Percentiles rank a stretch among this genome's conserved stretches.
Evolutionary conservation across 2,329 filamentous ascomycete genomes (phyloP).

Genomic region (Ophiostoma tasmaniense): DNA sequence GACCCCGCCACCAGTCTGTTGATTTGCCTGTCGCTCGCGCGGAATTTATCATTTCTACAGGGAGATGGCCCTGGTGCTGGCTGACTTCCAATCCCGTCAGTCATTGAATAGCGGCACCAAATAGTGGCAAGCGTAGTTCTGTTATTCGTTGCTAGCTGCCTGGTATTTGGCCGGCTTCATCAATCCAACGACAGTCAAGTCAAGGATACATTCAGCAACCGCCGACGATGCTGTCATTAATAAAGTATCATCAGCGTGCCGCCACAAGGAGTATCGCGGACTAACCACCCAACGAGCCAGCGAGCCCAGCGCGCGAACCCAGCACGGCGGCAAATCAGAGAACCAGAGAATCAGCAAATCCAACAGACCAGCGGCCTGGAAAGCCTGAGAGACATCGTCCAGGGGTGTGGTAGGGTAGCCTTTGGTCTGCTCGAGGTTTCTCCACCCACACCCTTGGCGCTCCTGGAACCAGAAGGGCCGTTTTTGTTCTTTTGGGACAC

Average conservation of each 20-base stretch:
- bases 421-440: neutral
- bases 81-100: neutral
- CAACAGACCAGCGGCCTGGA: neutral
- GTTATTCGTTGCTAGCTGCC: neutral
- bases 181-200: neutral
- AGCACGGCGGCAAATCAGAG: neutral
- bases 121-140: neutral
- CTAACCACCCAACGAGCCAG: neutral
- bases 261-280: neutral
- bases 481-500: constrained; percentile 7
- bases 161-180: neutral
- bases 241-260: neutral
- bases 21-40: neutral
- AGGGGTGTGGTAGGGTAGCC: neutral
- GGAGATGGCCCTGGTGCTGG: neutral
- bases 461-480: neutral
- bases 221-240: neutral
- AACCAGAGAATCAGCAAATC: neutral
- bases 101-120: neutral
- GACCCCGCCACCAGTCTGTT: neutral
- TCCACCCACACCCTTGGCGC: constrained; percentile 5
- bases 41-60: neutral
- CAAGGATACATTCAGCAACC: neutral
- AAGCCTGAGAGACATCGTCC: neutral
- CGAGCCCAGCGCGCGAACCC: too few relatives aligned